phyloP scores from a whole-genome alignment of 805 yeast genomes.

The Ogataea siamensis region DNA sequence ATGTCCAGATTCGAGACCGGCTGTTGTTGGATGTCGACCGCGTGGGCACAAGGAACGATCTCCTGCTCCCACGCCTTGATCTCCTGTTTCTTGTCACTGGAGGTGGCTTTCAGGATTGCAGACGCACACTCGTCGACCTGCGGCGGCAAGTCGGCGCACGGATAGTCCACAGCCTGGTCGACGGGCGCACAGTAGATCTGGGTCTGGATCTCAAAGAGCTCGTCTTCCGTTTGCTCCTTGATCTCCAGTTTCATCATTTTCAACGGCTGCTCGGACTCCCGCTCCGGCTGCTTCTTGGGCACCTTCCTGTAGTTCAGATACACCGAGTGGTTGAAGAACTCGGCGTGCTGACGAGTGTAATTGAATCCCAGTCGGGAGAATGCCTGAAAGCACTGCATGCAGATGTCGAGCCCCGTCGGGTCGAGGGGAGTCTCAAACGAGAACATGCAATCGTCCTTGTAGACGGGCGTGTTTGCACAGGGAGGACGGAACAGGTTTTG shows the following conservation, averaged over 20 bases:
- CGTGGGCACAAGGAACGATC: constrained; percentile 75
- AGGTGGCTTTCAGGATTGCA: constrained; percentile 52
- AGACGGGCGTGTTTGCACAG: constrained; percentile 43
- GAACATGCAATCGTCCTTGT: constrained; percentile 88
- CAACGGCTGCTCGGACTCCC: constrained; percentile 31
- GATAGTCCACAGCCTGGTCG: constrained; percentile 30
- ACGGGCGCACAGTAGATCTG: constrained; percentile 40
- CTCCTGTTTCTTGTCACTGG: constrained; percentile 61
- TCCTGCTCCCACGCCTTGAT: constrained; percentile 92
- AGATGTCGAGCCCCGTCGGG: constrained; percentile 64
- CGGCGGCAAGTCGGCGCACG: constrained; percentile 28
- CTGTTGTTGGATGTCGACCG: constrained; percentile 49
- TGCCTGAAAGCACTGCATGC: constrained; percentile 70
- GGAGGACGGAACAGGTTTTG: constrained; percentile 23
- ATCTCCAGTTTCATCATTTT: constrained; percentile 69
- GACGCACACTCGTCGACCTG: constrained; percentile 37
- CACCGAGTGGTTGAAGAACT: constrained; percentile 49
- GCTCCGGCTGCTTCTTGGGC: constrained; percentile 41
- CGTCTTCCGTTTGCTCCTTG: constrained; percentile 60
- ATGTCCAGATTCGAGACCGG: constrained; percentile 32
- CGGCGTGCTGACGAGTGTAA: constrained; percentile 58
- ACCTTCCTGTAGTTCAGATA: constrained; percentile 60
- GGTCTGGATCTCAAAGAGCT: constrained; percentile 49
- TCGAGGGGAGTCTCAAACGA: constrained; percentile 70
- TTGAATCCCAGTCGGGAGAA: constrained; percentile 49